Percentiles rank a stretch among this genome's conserved stretches.
phyloP scores from a whole-genome alignment of 306 rosid species.

The Quercus gilva region DNA sequence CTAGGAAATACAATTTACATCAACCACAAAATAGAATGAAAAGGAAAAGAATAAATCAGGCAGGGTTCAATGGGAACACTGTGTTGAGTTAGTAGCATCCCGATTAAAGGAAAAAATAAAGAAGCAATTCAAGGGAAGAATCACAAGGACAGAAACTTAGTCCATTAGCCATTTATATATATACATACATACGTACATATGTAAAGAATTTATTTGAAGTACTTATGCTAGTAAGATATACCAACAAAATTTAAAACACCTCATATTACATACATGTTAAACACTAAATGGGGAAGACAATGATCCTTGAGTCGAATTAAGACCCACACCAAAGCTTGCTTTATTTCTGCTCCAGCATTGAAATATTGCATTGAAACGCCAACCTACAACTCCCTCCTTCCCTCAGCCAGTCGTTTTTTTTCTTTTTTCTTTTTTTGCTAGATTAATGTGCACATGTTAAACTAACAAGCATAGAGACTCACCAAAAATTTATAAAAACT shows the following conservation, averaged over 20 bases:
- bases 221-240: not conserved
- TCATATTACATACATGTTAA: not conserved
- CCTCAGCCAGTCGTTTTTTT: not conserved
- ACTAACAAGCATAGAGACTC: not conserved
- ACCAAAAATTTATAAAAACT: not conserved
- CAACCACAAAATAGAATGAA: not conserved
- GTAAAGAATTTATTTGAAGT: not conserved
- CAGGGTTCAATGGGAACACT: not conserved
- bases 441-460: not conserved
- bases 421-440: not conserved
- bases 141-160: not conserved
- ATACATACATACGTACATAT: not conserved
- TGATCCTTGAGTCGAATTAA: not conserved
- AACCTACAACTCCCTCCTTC: not conserved
- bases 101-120: not conserved
- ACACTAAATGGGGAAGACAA: not conserved
- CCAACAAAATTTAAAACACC: not conserved
- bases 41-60: not conserved
- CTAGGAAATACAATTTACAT: not conserved
- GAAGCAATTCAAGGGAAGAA: not conserved
- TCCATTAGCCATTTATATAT: not conserved
- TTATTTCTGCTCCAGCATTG: not conserved
- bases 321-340: not conserved
- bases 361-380: not conserved
- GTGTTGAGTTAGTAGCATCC: not conserved